These are phyloP conservation scores for Russula olivacea DNA, from an alignment of 768 basidiomycete genomes.

Conservation along the genomic window DNA sequence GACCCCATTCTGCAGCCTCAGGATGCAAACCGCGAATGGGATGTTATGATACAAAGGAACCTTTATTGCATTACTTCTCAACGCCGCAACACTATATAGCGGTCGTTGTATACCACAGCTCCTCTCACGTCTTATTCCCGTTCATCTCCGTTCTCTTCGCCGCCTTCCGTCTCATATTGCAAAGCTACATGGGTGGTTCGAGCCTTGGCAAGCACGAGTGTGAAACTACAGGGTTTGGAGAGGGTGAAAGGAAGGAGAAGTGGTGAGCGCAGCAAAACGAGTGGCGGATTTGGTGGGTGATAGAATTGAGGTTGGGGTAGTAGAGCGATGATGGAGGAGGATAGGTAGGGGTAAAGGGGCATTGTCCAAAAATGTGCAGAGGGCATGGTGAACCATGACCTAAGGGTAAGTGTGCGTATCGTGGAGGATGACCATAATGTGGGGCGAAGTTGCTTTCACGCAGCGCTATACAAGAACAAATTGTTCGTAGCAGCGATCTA, in stretches of 20 bases:
- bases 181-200: slow-evolving; percentile 1
- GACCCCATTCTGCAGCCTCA: not conserved
- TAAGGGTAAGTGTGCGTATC: slow-evolving; percentile 3
- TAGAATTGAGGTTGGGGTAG: not conserved
- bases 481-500: slow-evolving; percentile 98
- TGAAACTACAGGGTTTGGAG: slow-evolving; percentile 2
- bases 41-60: slow-evolving; percentile 22
- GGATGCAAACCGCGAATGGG: not conserved
- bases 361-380: slow-evolving; percentile 20
- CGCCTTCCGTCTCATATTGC: slow-evolving; percentile 1
- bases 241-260: not conserved
- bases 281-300: slow-evolving; percentile 12
- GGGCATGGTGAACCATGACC: slow-evolving; percentile 5
- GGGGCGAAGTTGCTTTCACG: slow-evolving; percentile 31
- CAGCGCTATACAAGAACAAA: slow-evolving; percentile 77
- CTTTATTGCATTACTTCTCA: slow-evolving; percentile 27
- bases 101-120: slow-evolving; percentile 20
- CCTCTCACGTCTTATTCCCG: slow-evolving; percentile 11
- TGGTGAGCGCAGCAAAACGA: slow-evolving; percentile 13
- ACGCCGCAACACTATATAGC: slow-evolving; percentile 22
- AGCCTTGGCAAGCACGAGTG: not conserved
- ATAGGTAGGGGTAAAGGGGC: slow-evolving; percentile 5
- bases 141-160: not conserved
- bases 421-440: slow-evolving; percentile 2
- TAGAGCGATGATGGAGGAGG: not conserved